Evolutionary conservation across 2,329 filamentous ascomycete species (phyloP).

Genomic region (Ophiostoma ulmi): DNA sequence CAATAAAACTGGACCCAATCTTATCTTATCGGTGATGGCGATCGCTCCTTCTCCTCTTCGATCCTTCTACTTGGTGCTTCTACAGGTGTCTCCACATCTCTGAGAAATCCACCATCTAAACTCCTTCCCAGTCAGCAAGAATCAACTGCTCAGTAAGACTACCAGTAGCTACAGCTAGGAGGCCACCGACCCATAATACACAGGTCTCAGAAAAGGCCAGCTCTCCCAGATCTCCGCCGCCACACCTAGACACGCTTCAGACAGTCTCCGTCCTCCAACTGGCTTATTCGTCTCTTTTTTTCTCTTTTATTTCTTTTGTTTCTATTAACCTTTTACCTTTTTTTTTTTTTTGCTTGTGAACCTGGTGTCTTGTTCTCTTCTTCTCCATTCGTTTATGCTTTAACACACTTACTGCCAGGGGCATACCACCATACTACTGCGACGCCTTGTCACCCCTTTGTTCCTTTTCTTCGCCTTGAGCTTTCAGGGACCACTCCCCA

Average conservation of each 20-base stretch:
- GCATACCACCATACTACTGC: conserved; percentile 8
- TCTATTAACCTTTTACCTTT: background rate
- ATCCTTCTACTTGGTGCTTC: background rate
- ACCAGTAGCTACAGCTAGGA: background rate
- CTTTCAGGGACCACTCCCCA: background rate
- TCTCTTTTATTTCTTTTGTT: conserved; percentile 13
- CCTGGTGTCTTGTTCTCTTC: background rate
- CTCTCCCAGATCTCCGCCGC: conserved; percentile 26
- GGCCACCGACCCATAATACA: background rate
- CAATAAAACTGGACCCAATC: conserved; percentile 19
- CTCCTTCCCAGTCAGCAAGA: background rate
- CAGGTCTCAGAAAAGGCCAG: conserved; percentile 28
- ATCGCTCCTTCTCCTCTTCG: background rate
- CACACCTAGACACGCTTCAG: conserved; percentile 20
- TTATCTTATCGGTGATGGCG: conserved; percentile 20
- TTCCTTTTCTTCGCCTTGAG: conserved; percentile 9
- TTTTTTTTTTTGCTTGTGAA: conserved; percentile 10
- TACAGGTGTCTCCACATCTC: background rate
- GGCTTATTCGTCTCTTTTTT: conserved; percentile 14
- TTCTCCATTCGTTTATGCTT: conserved; percentile 11
- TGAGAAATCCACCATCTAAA: background rate
- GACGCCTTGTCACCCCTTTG: background rate
- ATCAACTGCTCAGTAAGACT: too few relatives aligned
- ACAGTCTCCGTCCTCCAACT: conserved; percentile 7
- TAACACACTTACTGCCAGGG: background rate